Percentiles rank a stretch among this genome's conserved stretches.
Evolutionary conservation across 208 protist species (phyloP).

Genomic region (Strigomonas culicis): DNA sequence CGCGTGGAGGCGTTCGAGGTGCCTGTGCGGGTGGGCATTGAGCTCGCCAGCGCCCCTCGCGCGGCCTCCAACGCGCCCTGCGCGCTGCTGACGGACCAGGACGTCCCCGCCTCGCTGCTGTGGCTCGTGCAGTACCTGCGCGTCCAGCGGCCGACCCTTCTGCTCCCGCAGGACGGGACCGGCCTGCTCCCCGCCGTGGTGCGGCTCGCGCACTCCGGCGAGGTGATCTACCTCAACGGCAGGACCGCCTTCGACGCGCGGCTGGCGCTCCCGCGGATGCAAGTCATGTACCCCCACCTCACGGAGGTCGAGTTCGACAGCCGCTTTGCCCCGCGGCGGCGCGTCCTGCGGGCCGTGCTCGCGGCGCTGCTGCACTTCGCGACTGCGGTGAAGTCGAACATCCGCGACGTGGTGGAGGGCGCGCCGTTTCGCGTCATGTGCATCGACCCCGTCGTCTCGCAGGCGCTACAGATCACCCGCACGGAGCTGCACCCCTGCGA

Average conservation of each 20-base stretch:
- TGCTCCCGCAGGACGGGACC: conserved; percentile 35
- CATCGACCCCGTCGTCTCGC: conserved; percentile 41
- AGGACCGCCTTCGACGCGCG: conserved; percentile 30
- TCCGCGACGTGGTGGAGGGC: conserved; percentile 71
- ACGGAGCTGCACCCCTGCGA: conserved; percentile 74
- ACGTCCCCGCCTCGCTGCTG: conserved; percentile 40
- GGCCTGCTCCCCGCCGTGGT: conserved; percentile 33
- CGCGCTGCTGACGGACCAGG: conserved; percentile 15
- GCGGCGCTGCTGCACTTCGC: conserved; percentile 59
- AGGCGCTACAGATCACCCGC: conserved; percentile 67
- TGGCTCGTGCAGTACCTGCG: conserved; percentile 51
- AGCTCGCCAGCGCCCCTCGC: not conserved
- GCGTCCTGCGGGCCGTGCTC: conserved; percentile 72
- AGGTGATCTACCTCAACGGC: conserved; percentile 31
- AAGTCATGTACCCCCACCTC: conserved; percentile 45
- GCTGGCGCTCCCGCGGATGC: conserved; percentile 36
- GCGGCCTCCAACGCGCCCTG: conserved; percentile 18
- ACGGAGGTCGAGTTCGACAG: conserved; percentile 26
- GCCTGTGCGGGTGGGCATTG: conserved; percentile 20
- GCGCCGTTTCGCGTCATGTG: conserved; percentile 50
- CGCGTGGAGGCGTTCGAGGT: conserved; percentile 56
- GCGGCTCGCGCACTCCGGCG: conserved; percentile 18
- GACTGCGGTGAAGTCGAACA: conserved; percentile 33
- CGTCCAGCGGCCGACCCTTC: conserved; percentile 28
- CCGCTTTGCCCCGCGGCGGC: conserved; percentile 43